Evolutionary conservation across 805 yeast genomes (phyloP), one percentile per base, ranked within the genome.

Genomic region (Wickerhamiella kazuoi): DNA sequence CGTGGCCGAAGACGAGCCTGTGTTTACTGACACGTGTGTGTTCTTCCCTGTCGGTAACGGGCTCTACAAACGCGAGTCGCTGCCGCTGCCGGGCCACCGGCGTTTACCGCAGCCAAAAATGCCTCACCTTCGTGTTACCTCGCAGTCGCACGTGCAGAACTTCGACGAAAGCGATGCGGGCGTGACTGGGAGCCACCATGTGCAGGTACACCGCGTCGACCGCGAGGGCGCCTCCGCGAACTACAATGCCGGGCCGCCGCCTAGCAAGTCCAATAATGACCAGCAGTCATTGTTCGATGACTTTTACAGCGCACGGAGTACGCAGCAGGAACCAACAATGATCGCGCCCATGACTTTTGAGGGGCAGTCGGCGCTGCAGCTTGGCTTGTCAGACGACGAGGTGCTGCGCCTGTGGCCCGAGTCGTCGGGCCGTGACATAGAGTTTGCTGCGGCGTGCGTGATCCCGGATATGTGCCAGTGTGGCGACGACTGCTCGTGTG

Each of bases 381-480:
- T 51, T 6, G 54, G 53, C 13, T 30, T 52, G 18, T 46, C 49
- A 3, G 41, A 41, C 8, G 52, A 49, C 20, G 54, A 53, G 39
- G 49, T 51, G 14, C 34, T 29, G 24, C 44, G 45, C 31, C 39
- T 52, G 20, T 48, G 56, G 54, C 43, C 48, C n/a, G 41, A 38
- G 14, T 30, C 35, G 9, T 26, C 24, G 15, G 48, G 44, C 14
- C 42, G 41, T 16, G 53, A 49, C 38, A 39, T 58, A 24, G 49
- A 51, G 31, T 57, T 46, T 41, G 54, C 62, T 1, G 53, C 63
- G 15, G 47, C 53, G 15, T 60, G 64, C 37, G 57, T 55, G 5
- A 46, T 60, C 30, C 63, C 62, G 0, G 62, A 63, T 16, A 54
- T 55, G 38, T 60, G 64, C 37, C 49, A 54, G 16, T 60, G 64